Conservation (phyloP, 441 rosid species). For the Kokia cookei region DNA sequence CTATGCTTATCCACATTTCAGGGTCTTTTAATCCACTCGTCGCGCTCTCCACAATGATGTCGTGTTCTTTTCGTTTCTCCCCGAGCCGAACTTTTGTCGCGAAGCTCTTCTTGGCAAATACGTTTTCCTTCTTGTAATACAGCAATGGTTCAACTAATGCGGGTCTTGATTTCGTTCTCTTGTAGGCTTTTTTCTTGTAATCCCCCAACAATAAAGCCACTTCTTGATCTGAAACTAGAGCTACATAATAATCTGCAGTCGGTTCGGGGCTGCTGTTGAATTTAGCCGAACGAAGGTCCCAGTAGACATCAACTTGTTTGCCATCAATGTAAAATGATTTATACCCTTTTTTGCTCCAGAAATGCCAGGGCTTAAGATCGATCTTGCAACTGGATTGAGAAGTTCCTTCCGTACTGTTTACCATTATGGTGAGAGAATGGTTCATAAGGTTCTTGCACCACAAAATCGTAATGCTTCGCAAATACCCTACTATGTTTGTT, state of each 20-base stretch:
- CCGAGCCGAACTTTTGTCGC: slow-evolving; percentile 44
- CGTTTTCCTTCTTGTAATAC: slow-evolving; percentile 58
- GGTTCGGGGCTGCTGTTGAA: slow-evolving; percentile 56
- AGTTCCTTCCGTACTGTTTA: slow-evolving; percentile 42
- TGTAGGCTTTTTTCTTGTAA: slow-evolving; percentile 60
- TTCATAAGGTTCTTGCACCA: slow-evolving; percentile 60
- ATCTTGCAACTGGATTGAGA: slow-evolving; percentile 47
- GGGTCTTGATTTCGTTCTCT: slow-evolving; percentile 57
- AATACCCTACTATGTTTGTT: slow-evolving; percentile 31
- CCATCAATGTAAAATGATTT: slow-evolving; percentile 54
- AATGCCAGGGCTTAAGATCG: slow-evolving; percentile 73
- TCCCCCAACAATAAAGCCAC: slow-evolving; percentile 58
- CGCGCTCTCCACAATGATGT: slow-evolving; percentile 55
- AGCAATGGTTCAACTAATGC: slow-evolving; percentile 45
- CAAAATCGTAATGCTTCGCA: slow-evolving; percentile 32
- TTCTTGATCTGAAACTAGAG: slow-evolving; percentile 55
- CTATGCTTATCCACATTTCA: slow-evolving; percentile 68
- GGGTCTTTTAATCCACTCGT: slow-evolving; percentile 44
- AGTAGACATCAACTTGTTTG: slow-evolving; percentile 41
- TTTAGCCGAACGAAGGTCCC: slow-evolving; percentile 71
- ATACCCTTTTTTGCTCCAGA: slow-evolving; percentile 65
- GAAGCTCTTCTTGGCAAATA: slow-evolving; percentile 48
- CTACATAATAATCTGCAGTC: slow-evolving; percentile 47
- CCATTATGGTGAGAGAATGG: slow-evolving; percentile 41
- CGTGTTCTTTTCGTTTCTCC: slow-evolving; percentile 48